phyloP scores from a whole-genome alignment of 768 basidiomycete genomes.

The Neoboletus subvelutipes region DNA sequence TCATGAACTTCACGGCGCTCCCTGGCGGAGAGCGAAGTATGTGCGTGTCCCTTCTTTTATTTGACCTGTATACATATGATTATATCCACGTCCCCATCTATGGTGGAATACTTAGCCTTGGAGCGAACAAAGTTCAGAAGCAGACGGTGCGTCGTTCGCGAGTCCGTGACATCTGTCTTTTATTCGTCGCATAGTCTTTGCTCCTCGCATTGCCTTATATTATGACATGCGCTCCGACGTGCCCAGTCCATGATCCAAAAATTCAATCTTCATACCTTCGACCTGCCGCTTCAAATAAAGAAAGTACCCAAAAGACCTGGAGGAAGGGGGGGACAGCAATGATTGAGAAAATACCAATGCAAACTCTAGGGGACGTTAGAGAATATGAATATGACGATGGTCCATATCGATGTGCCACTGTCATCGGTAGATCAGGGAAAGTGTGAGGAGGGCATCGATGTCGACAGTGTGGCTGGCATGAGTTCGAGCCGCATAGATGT shows the following conservation, averaged over 20 bases:
- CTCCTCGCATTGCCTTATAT: conserved; percentile 12
- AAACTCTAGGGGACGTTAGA: no score
- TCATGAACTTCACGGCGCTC: conserved; percentile 87
- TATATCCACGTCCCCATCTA: conserved; percentile 11
- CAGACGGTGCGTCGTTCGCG: conserved; percentile 8
- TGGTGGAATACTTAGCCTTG: conserved; percentile 18
- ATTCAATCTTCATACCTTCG: no score
- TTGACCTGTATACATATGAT: neutral
- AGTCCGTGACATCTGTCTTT: neutral
- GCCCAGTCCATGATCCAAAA: conserved; percentile 13
- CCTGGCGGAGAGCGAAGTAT: conserved; percentile 94
- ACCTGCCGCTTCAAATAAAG: no score
- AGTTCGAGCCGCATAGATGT: no score
- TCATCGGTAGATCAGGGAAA: no score
- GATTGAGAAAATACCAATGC: no score
- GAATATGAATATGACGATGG: no score
- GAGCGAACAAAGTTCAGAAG: conserved; percentile 9
- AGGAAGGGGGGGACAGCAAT: no score
- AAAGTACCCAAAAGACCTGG: no score
- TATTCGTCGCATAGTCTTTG: conserved; percentile 4
- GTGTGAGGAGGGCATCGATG: no score
- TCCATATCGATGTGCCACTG: no score
- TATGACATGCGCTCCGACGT: conserved; percentile 24
- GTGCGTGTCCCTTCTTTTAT: conserved; percentile 62
- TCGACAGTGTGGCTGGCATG: no score